These are phyloP conservation scores for Nannizziopsis barbatae DNA, from an alignment of 2,329 filamentous ascomycete genomes.

Conservation along the genomic window DNA sequence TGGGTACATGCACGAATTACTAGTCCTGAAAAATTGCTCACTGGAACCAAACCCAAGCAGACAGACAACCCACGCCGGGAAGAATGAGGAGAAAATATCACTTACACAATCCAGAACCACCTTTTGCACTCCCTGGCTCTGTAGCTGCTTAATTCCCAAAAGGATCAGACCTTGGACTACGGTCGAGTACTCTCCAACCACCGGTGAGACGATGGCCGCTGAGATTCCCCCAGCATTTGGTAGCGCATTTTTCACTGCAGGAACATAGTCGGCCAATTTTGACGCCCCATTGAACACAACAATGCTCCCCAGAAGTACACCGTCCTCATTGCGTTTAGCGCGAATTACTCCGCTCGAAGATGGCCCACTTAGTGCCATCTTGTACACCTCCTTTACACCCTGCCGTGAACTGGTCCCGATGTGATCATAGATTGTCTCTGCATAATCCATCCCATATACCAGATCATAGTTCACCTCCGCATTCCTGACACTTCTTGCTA, in stretches of 20 bases:
- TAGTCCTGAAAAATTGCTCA: too few species aligned
- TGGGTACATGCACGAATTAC: not conserved
- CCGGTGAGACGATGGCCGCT: conserved; percentile 62
- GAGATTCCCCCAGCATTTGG: conserved; percentile 61
- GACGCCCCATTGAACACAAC: conserved; percentile 66
- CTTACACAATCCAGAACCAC: conserved; percentile 72
- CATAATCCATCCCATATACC: conserved; percentile 67
- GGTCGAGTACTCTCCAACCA: conserved; percentile 55
- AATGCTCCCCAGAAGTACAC: conserved; percentile 62
- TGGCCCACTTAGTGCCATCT: conserved; percentile 58
- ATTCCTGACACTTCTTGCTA: conserved; percentile 60
- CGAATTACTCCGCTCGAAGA: conserved; percentile 70
- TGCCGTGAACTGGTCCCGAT: conserved; percentile 63
- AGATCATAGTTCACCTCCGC: conserved; percentile 71
- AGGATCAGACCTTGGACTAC: conserved; percentile 69
- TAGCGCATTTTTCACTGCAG: conserved; percentile 50
- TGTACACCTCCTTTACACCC: conserved; percentile 70
- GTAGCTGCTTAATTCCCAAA: conserved; percentile 72
- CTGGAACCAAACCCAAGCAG: not conserved
- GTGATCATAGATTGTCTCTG: conserved; percentile 61
- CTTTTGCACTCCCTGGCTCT: conserved; percentile 60
- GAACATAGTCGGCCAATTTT: conserved; percentile 56
- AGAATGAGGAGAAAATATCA: conserved; percentile 2
- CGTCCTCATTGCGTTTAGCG: conserved; percentile 59
- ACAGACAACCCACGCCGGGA: not conserved